Evolutionary conservation across 495 filamentous ascomycete species (phyloP).

Genomic region (Aspergillus saccharolyticus): DNA sequence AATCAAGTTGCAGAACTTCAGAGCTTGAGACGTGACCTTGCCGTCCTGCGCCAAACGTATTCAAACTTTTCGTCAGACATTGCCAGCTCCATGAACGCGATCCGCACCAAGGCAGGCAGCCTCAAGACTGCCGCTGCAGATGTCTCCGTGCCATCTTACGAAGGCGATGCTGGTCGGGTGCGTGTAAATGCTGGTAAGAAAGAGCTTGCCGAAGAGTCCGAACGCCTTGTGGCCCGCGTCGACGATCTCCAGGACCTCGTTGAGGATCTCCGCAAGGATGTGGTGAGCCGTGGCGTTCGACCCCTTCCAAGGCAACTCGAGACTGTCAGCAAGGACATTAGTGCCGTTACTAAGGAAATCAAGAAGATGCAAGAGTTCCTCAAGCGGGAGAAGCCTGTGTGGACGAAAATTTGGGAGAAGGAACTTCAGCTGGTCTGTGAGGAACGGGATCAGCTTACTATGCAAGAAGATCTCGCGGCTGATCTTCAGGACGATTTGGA

Average conservation of each 20-base stretch:
- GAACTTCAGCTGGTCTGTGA: conserved; percentile 91
- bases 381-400: conserved; percentile 84
- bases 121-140: conserved; percentile 73
- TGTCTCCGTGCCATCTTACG: conserved; percentile 55
- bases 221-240: conserved; percentile 81
- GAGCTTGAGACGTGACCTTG: conserved; percentile 81
- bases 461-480: conserved; percentile 88
- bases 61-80: conserved; percentile 85
- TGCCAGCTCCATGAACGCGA: conserved; percentile 74
- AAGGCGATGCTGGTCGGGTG: conserved; percentile 67
- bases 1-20: conserved; percentile 71
- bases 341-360: conserved; percentile 72
- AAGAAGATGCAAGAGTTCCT: conserved; percentile 95
- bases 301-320: conserved; percentile 90
- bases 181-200: conserved; percentile 87
- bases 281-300: conserved; percentile 86
- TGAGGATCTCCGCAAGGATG: conserved; percentile 96
- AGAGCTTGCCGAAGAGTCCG: conserved; percentile 73
- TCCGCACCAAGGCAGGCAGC: conserved; percentile 71
- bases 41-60: conserved; percentile 89
- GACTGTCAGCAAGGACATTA: conserved; percentile 79
- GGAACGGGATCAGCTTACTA: conserved; percentile 85
- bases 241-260: conserved; percentile 95
- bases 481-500: conserved; percentile 94
- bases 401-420: conserved; percentile 98